These are phyloP conservation scores for Cyberlindnera euphorbiiphila DNA, from an alignment of 805 yeast species.

Conservation along the genomic window DNA sequence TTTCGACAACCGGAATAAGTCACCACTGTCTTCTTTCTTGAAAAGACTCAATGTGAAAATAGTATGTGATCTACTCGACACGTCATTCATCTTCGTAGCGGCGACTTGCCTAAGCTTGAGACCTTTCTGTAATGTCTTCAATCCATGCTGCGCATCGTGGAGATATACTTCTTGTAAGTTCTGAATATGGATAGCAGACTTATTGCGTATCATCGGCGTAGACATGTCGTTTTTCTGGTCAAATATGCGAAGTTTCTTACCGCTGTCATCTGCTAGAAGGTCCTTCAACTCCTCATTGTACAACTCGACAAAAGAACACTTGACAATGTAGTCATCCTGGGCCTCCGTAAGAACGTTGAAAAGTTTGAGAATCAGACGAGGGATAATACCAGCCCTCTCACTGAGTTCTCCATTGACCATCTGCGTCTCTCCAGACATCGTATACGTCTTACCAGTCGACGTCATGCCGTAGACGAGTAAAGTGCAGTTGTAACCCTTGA, in stretches of 20 bases:
- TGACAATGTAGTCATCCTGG: conserved; percentile 56
- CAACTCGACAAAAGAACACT: conserved; percentile 77
- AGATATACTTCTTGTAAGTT: conserved; percentile 62
- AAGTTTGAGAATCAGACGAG: conserved; percentile 52
- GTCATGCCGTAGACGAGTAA: conserved; percentile 90
- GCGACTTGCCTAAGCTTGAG: conserved; percentile 60
- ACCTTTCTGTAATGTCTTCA: conserved; percentile 53
- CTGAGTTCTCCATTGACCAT: conserved; percentile 31
- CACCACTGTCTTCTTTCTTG: conserved; percentile 40
- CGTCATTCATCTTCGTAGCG: conserved; percentile 68
- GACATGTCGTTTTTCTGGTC: conserved; percentile 33
- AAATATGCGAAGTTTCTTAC: conserved; percentile 50
- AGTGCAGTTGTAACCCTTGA: conserved; percentile 77
- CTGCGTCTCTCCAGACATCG: conserved; percentile 66
- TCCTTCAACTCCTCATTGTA: conserved; percentile 86
- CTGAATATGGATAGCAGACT: conserved; percentile 47
- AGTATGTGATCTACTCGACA: conserved; percentile 74
- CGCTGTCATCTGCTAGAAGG: conserved; percentile 43
- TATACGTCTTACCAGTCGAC: conserved; percentile 82
- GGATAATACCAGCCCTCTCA: conserved; percentile 63
- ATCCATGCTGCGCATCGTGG: conserved; percentile 51
- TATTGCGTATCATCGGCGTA: conserved; percentile 6
- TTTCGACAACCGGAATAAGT: conserved; percentile 54
- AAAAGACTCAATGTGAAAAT: conserved; percentile 63
- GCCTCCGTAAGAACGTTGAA: conserved; percentile 47